phyloP scores from a whole-genome alignment of 208 protist species.

The Wallacemonas rigidus region DNA sequence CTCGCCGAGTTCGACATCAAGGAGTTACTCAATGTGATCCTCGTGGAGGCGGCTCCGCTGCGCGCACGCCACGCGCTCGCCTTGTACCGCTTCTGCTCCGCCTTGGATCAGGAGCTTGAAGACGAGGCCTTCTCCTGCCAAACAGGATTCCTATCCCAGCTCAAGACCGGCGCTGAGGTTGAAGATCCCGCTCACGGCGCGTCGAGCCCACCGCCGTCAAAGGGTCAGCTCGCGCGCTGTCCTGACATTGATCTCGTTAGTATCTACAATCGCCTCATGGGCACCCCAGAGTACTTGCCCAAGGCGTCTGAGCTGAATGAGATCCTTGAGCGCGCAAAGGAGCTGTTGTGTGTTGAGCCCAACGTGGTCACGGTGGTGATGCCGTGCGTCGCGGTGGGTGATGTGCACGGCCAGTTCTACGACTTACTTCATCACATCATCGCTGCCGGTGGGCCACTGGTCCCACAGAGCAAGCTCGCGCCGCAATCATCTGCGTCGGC shows the following conservation, averaged over 20 bases:
- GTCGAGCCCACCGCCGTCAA: background rate
- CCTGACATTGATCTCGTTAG: conserved; percentile 46
- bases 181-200: background rate
- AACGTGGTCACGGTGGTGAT: conserved; percentile 97
- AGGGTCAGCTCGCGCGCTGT: conserved; percentile 15
- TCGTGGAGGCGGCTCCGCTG: conserved; percentile 44
- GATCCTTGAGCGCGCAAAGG: conserved; percentile 64
- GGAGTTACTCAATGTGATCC: conserved; percentile 51
- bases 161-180: conserved; percentile 13
- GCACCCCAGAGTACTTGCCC: conserved; percentile 54
- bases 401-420: conserved; percentile 85
- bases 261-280: conserved; percentile 64
- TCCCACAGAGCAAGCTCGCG: conserved; percentile 26
- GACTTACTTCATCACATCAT: conserved; percentile 77
- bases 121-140: conserved; percentile 57
- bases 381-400: conserved; percentile 87
- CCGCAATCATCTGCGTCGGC: background rate
- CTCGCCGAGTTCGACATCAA: conserved; percentile 39
- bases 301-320: conserved; percentile 76
- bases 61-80: conserved; percentile 72
- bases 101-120: conserved; percentile 72
- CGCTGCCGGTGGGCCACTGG: conserved; percentile 60
- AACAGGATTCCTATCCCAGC: conserved; percentile 50
- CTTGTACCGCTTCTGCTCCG: conserved; percentile 69
- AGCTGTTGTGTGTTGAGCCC: conserved; percentile 91